Base-by-base conservation (phyloP, 2,329 filamentous ascomycete genomes). In the Fusarium zealandicum region DNA sequence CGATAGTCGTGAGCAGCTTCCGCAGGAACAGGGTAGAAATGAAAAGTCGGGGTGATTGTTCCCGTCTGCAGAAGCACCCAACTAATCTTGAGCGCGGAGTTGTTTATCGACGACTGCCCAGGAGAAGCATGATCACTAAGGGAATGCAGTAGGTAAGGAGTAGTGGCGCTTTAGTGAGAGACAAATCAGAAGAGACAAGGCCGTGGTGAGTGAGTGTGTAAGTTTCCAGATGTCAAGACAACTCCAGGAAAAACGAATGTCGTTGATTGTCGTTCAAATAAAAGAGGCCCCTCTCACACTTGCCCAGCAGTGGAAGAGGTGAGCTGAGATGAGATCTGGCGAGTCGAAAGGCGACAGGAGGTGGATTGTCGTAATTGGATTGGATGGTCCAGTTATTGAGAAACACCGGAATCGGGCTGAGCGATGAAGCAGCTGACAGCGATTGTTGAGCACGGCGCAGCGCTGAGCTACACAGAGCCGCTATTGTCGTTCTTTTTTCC, bases 121-220 rank as follows among this genome's bases (percentile, higher is more conserved):
- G 35, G 35, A 27, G 17, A 60, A 69, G 48, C 68, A 70, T 70
- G 63, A 38, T 66, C 46, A 57, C 57, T 56, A 25, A 42, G 42
- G 12, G 20, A 42, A 51, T 14, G 41, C 18, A 41, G 42, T 43
- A 25, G 32, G 33, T 44, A 27, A 49, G 25, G 32, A 31, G n/a
- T n/a, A 25, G 27, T 25, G 17, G 43, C 22, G 22, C 18, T 44
- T 20, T 16, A 17, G 35, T 35, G 31, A 43, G 27, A 39, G 32
- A 30, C 38, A 30, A 31, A 31, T 18, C 41, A 6, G 33, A 36
- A 17, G 31, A 13, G 36, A 30, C 13, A 8, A 17, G 14, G n/a
- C 17, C 6, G 14, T 38, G 32, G 25, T 51, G 28, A 55, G 54
- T 38, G 27, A 37, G n/a, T 51, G 49, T 43, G 43, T 4, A 25